Conservation (phyloP, 805 yeast species). For the Tanozyma kutaoensis region DNA sequence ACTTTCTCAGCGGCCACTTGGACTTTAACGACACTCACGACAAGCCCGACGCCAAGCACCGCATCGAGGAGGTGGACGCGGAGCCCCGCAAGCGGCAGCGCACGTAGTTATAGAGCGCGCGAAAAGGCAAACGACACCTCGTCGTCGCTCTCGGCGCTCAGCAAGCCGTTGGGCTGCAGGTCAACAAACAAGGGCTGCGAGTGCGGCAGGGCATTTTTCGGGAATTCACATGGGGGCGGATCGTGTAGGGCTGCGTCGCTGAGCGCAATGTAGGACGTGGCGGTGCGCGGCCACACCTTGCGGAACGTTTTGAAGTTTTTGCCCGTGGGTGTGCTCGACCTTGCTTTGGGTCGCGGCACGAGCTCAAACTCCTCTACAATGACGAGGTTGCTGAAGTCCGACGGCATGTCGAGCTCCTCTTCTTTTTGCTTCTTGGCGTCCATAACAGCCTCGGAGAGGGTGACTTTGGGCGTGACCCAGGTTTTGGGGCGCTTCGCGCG, state of each 20-base stretch:
- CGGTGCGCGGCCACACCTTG: no score
- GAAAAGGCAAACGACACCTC: constrained; percentile 2
- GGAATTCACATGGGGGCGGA: no score
- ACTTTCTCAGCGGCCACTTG: background rate
- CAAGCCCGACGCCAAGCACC: constrained; percentile 1
- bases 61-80: background rate
- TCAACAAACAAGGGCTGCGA: no score
- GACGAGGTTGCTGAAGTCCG: constrained; percentile 1
- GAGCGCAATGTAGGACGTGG: no score
- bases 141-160: background rate
- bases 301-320: constrained; percentile 7
- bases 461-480: constrained; percentile 4
- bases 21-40: background rate
- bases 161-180: no score
- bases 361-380: constrained; percentile 2
- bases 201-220: no score
- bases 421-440: constrained; percentile 4
- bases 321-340: constrained; percentile 1
- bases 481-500: no score
- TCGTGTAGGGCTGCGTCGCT: no score
- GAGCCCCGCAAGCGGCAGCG: constrained; percentile 1
- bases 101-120: background rate
- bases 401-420: no score
- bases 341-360: background rate
- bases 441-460: constrained; percentile 5